Conservation (phyloP, 1,139 yeast genomes). For the Oligophagozyma castellii region DNA sequence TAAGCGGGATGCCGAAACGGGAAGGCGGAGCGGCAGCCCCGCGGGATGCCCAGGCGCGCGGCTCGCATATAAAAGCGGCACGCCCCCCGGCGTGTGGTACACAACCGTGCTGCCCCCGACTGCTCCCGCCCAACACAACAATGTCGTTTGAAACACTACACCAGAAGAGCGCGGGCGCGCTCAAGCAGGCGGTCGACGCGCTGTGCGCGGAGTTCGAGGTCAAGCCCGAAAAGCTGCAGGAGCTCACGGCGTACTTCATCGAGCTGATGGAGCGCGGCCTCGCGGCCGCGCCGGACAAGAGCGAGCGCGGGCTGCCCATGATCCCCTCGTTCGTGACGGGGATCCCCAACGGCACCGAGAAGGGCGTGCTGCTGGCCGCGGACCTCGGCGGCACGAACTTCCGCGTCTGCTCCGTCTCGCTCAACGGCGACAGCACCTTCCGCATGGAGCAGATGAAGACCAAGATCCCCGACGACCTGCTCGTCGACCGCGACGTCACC, state of each 20-base stretch:
- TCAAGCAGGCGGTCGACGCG: conserved; percentile 30
- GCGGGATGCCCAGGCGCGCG: too few species aligned
- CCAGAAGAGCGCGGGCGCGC: conserved; percentile 12
- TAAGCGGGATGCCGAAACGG: too few species aligned
- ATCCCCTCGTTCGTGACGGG: conserved; percentile 74
- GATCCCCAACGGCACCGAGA: conserved; percentile 71
- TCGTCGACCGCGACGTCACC: conserved; percentile 33
- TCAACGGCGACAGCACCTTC: conserved; percentile 74
- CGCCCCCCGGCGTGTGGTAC: too few species aligned
- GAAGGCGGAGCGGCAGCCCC: too few species aligned
- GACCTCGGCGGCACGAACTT: conserved; percentile 85
- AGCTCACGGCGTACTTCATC: conserved; percentile 50
- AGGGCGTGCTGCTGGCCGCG: conserved; percentile 65
- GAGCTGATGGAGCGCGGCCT: conserved; percentile 54
- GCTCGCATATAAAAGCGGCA: too few species aligned
- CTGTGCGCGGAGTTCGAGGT: conserved; percentile 45
- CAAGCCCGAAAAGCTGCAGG: conserved; percentile 36
- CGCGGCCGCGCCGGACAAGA: conserved; percentile 23
- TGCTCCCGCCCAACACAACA: neutral
- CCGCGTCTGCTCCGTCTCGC: conserved; percentile 71
- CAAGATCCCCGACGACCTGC: conserved; percentile 58
- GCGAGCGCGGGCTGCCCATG: conserved; percentile 52
- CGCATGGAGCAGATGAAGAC: conserved; percentile 57
- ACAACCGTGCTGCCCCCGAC: too few species aligned
- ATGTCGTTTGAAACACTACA: conserved; percentile 23